Evolutionary conservation across 495 filamentous ascomycete species (phyloP), one percentile per base, ranked within the genome.

Genomic region (Annulohypoxylon maeteangense): DNA sequence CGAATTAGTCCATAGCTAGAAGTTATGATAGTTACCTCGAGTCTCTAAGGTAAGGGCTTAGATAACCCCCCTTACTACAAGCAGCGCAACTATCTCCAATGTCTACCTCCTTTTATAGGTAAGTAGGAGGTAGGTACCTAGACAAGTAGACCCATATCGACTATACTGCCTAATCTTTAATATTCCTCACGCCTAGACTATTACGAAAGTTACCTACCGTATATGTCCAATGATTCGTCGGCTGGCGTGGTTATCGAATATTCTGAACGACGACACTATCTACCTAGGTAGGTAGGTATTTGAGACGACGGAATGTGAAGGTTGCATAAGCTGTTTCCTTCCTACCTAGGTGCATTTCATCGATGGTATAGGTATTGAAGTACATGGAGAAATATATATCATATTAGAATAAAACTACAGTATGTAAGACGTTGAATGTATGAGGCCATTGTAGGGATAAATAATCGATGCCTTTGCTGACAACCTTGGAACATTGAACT

Each of bases 71-170:
- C n/a, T n/a, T n/a, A n/a, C n/a, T n/a, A n/a, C n/a, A 57, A 10
- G 34, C n/a, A 34, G 27, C 50, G 20, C 50, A 54, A 34, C 51
- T 20, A 25, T 58, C 32, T 45, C 23, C 32, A 32, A 27, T 34
- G 18, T 54, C 27, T 40, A 69, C 68, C 50, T 63, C 48, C 62
- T 44, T 59, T 57, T 51, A 65, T 32, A 53, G 36, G 44, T 34
- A 53, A 20, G 34, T 32, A 71, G 34, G 36, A n/a, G n/a, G n/a
- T n/a, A n/a, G n/a, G n/a, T n/a, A n/a, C n/a, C n/a, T 32, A 53
- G 36, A 34, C 27, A 53, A 20, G 34, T 18, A 31, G 58, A 16
- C 22, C 27, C 25, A 47, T 27, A 20, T n/a, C 16, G 16, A 36
- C 53, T 11, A 42, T 61, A 65, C 62, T 25, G 51, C 36, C 38